phyloP scores from a whole-genome alignment of 2,329 filamentous ascomycete species.

The Beauveria sp. region DNA sequence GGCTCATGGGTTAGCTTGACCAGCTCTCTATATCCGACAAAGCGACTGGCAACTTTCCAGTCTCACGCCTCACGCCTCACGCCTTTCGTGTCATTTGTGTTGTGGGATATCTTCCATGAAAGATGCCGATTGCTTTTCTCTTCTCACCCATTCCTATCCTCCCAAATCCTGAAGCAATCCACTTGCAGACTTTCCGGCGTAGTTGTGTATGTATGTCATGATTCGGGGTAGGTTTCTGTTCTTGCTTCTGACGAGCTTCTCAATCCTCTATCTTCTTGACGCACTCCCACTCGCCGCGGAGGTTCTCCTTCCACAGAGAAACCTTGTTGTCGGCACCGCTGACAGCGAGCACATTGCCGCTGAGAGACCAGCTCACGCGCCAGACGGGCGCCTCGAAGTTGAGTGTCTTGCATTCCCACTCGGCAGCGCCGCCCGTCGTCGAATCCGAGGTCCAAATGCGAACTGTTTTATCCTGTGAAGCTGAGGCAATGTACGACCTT shows the following conservation, averaged over 20 bases:
- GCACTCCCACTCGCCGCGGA: conserved; percentile 93
- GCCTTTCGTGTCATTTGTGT: not conserved
- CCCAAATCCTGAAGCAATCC: not conserved
- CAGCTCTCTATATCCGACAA: not conserved
- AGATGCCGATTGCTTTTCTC: not conserved
- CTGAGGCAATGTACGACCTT: conserved; percentile 94
- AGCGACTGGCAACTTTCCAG: not conserved
- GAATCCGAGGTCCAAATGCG: conserved; percentile 85
- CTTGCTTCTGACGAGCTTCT: conserved; percentile 5
- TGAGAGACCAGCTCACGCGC: conserved; percentile 96
- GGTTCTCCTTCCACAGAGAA: conserved; percentile 95
- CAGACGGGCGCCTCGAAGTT: conserved; percentile 85
- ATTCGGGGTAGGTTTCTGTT: not conserved
- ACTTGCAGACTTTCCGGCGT: not conserved
- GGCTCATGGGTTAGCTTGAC: not conserved
- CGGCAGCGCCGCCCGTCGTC: conserved; percentile 47
- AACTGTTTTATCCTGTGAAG: conserved; percentile 93
- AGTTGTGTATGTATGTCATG: not conserved
- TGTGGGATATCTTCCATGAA: not conserved
- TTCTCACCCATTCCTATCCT: no score
- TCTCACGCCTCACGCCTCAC: not conserved
- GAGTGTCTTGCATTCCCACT: conserved; percentile 81
- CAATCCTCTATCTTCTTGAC: conserved; percentile 95
- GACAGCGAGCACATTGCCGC: conserved; percentile 91
- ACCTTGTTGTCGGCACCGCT: conserved; percentile 95